phyloP scores from a whole-genome alignment of 805 yeast species.

The Yarrowia alimentaria region DNA sequence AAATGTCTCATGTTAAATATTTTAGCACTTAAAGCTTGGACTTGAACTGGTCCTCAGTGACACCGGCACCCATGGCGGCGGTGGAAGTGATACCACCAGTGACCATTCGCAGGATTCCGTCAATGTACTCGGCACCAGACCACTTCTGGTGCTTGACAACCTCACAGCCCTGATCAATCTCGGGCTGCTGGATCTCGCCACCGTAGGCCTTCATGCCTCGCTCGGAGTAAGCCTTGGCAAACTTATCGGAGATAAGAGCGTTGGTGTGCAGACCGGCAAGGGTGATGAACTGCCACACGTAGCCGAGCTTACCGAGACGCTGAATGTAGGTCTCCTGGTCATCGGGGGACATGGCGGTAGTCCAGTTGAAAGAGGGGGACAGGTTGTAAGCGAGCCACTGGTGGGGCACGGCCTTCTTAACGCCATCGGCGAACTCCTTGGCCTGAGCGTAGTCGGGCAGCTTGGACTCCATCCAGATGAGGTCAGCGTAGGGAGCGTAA shows the following conservation, averaged over 20 bases:
- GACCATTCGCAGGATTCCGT: slow-evolving; percentile 80
- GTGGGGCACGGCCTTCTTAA: slow-evolving; percentile 72
- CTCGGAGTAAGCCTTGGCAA: slow-evolving; percentile 71
- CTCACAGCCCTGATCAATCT: slow-evolving; percentile 85
- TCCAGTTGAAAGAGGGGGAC: slow-evolving; percentile 98
- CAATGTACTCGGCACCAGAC: slow-evolving; percentile 98
- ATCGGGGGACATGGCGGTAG: slow-evolving; percentile 78
- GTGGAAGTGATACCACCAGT: slow-evolving; percentile 94
- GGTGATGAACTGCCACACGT: slow-evolving; percentile 96
- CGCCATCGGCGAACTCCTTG: slow-evolving; percentile 90
- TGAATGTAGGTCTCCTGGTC: slow-evolving; percentile 90
- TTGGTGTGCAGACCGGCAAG: slow-evolving; percentile 96
- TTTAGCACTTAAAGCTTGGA: slow-evolving; percentile 30
- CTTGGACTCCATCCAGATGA: slow-evolving; percentile 98
- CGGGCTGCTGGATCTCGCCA: slow-evolving; percentile 77
- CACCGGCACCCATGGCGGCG: slow-evolving; percentile 98
- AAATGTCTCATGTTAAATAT: too few species aligned
- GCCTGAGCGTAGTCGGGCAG: slow-evolving; percentile 93
- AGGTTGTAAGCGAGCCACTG: slow-evolving; percentile 97
- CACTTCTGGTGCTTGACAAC: slow-evolving; percentile 97
- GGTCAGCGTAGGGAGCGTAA: slow-evolving; percentile 89
- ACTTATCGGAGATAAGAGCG: slow-evolving; percentile 85
- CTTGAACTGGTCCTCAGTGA: slow-evolving; percentile 94
- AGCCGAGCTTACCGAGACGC: slow-evolving; percentile 84
- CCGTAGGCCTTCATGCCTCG: slow-evolving; percentile 97